Evolutionary conservation across 2,329 filamentous ascomycete genomes (phyloP).

Genomic region (Amauroascus niger): DNA sequence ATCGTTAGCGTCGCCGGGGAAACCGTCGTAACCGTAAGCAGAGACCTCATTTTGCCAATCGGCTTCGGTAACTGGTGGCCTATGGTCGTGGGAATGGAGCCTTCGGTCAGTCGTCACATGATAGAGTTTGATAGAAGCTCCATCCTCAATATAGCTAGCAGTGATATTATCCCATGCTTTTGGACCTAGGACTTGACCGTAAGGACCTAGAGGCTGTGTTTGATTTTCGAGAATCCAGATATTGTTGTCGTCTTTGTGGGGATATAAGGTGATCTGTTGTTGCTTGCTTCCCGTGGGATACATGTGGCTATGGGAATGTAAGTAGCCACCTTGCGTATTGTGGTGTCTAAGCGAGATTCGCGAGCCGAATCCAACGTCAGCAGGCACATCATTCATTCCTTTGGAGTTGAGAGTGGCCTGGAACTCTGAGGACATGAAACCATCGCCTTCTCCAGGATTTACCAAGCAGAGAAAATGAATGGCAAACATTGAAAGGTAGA

Average conservation of each 20-base stretch:
- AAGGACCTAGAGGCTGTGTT: conserved; percentile 71
- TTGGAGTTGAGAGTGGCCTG: conserved; percentile 95
- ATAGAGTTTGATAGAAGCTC: conserved; percentile 70
- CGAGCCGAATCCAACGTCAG: conserved; percentile 83
- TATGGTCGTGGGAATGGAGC: conserved; percentile 80
- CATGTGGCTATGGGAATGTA: conserved; percentile 96
- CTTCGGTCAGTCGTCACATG: conserved; percentile 75
- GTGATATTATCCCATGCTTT: conserved; percentile 73
- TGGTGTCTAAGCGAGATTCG: conserved; percentile 78
- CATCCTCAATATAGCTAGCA: conserved; percentile 62
- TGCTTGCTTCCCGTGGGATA: conserved; percentile 96
- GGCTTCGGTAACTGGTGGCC: conserved; percentile 72
- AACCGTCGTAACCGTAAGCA: conserved; percentile 94
- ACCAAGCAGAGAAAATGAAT: conserved; percentile 90
- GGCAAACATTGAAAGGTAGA: conserved; percentile 95
- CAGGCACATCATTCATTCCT: conserved; percentile 88
- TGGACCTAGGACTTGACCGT: conserved; percentile 72
- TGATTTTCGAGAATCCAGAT: conserved; percentile 90
- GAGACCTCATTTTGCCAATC: conserved; percentile 96
- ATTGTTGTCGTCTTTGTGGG: conserved; percentile 99
- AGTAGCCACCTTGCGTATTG: conserved; percentile 95
- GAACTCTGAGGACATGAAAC: conserved; percentile 99
- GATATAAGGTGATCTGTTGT: conserved; percentile 95
- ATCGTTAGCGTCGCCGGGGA: conserved; percentile 93
- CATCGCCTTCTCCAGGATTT: conserved; percentile 94